Evolutionary conservation across 2,329 filamentous ascomycete genomes (phyloP).

Genomic region (Pseudogymnoascus sp.): DNA sequence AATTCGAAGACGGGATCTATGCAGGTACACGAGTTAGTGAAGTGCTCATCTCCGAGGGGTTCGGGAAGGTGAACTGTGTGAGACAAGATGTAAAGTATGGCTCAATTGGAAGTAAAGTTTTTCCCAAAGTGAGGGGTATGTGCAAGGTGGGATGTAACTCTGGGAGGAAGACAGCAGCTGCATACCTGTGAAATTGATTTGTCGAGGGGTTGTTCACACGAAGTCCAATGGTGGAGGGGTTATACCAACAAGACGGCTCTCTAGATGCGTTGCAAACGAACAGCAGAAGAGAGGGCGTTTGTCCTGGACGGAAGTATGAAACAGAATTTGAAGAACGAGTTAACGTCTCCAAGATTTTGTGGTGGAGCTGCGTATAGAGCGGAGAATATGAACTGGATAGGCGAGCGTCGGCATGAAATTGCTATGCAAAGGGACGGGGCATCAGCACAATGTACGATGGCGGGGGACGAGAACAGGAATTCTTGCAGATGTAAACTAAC

Average conservation of each 20-base stretch:
- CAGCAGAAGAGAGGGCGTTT: conserved; percentile 2
- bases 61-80: neutral
- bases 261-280: conserved; percentile 6
- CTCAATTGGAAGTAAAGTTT: neutral
- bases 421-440: conserved; percentile 22
- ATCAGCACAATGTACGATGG: conserved; percentile 6
- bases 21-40: conserved; percentile 2
- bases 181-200: conserved; percentile 2
- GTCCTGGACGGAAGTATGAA: conserved; percentile 9
- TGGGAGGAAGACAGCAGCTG: neutral
- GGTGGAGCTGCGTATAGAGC: conserved; percentile 16
- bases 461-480: neutral
- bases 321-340: conserved; percentile 29
- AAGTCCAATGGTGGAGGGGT: neutral
- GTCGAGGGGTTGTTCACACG: neutral
- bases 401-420: conserved; percentile 29
- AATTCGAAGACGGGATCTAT: conserved; percentile 6
- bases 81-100: neutral
- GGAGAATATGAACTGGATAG: conserved; percentile 25
- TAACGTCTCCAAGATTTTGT: conserved; percentile 30
- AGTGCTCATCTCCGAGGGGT: neutral
- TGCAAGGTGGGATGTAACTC: conserved; percentile 3
- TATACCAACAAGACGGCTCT: neutral
- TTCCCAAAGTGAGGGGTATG: neutral
- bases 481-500: neutral